These are phyloP conservation scores for Massospora cicadina DNA, from an alignment of 371 early-diverging fungal genomes.

Conservation along the genomic window DNA sequence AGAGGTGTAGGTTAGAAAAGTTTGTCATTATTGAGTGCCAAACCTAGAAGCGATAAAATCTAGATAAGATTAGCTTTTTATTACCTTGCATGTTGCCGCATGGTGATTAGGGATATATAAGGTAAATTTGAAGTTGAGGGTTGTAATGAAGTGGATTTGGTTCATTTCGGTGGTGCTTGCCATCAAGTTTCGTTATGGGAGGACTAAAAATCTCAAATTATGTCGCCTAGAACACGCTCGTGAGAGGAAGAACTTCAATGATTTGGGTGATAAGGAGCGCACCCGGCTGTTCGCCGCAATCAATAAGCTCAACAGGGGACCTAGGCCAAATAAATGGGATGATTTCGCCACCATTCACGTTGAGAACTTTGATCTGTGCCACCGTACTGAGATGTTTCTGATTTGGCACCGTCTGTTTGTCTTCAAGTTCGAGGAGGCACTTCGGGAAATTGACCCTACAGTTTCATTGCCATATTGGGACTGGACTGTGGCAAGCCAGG, in stretches of 20 bases:
- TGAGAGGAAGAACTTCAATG: background rate
- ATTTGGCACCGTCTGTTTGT: constrained; percentile 25
- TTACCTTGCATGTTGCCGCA: no score
- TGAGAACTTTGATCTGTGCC: background rate
- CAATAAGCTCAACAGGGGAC: constrained; percentile 5
- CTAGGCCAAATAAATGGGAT: constrained; percentile 5
- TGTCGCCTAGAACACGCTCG: background rate
- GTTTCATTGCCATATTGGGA: constrained; percentile 36
- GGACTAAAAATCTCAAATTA: background rate
- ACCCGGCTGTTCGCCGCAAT: constrained; percentile 5
- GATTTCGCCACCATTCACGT: constrained; percentile 4
- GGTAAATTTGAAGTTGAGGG: no score
- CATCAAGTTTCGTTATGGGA: no score
- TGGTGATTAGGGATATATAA: no score
- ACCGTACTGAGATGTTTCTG: constrained; percentile 15
- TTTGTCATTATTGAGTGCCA: no score
- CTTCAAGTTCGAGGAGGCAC: constrained; percentile 16
- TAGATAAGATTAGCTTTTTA: no score
- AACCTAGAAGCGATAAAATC: no score
- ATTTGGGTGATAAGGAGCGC: background rate
- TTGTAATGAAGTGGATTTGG: no score
- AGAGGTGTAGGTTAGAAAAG: no score
- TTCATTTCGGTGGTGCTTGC: no score
- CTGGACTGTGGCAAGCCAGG: constrained; percentile 18
- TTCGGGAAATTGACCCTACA: constrained; percentile 18